Percentiles rank a stretch among this genome's conserved stretches.
phyloP scores from a whole-genome alignment of 768 basidiomycete species.

The Auricularia sp. region DNA sequence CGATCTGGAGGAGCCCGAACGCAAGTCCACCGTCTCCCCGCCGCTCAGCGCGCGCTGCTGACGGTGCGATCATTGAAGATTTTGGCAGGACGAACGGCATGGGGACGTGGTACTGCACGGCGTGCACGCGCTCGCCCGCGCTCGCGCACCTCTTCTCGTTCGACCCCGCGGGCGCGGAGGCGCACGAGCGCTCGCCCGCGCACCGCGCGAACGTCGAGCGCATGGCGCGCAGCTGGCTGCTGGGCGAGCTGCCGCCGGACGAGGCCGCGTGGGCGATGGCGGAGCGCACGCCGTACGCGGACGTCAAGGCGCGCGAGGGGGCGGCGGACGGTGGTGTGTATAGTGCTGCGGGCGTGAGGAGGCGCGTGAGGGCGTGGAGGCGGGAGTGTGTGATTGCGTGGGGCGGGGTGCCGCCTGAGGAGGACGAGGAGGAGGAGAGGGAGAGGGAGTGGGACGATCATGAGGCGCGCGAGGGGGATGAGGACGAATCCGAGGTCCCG shows the following conservation, averaged over 20 bases:
- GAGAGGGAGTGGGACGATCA: neutral
- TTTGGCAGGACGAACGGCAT: slow-evolving; percentile 14
- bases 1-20: slow-evolving; percentile 22
- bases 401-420: neutral
- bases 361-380: slow-evolving; percentile 3
- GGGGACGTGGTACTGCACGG: slow-evolving; percentile 24
- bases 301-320: slow-evolving; percentile 25
- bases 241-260: slow-evolving; percentile 40
- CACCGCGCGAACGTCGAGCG: slow-evolving; percentile 14
- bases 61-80: slow-evolving; percentile 10
- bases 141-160: slow-evolving; percentile 16
- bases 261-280: slow-evolving; percentile 40
- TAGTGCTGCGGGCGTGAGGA: neutral
- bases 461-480: slow-evolving; percentile 5
- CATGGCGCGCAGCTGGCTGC: slow-evolving; percentile 22
- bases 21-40: slow-evolving; percentile 17
- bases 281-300: slow-evolving; percentile 37
- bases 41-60: slow-evolving; percentile 2
- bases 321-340: slow-evolving; percentile 35
- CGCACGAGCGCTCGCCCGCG: slow-evolving; percentile 22
- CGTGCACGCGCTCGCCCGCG: slow-evolving; percentile 17
- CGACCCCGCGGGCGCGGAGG: slow-evolving; percentile 20
- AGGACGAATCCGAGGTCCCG: neutral
- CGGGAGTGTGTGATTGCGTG: slow-evolving; percentile 1
- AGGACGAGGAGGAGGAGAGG: slow-evolving; percentile 4